Conservation (phyloP, 208 protist genomes). For the Angomonas ambiguus region DNA sequence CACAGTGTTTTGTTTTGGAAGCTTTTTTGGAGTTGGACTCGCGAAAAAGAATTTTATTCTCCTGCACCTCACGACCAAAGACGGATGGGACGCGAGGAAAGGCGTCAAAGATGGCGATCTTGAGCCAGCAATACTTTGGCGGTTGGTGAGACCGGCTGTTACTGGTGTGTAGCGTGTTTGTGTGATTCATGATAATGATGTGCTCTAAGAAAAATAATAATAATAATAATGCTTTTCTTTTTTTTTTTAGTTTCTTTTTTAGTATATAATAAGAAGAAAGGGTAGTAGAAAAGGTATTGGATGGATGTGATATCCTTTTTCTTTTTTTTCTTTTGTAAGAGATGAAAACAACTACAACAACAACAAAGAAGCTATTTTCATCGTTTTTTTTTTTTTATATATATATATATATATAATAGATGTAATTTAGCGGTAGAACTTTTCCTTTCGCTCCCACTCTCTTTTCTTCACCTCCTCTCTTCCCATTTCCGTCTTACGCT, state of each 20-base stretch:
- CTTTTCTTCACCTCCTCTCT: too few species aligned
- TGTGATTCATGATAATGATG: background rate
- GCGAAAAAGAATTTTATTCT: constrained; percentile 27
- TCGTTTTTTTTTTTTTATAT: too few species aligned
- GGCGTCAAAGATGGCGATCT: constrained; percentile 52
- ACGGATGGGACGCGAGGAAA: constrained; percentile 72
- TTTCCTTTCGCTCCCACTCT: too few species aligned
- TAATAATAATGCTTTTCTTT: background rate
- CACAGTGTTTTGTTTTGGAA: background rate
- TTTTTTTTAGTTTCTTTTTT: background rate
- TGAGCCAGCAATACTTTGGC: constrained; percentile 65
- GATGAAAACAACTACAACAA: background rate
- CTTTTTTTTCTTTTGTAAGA: constrained; percentile 1
- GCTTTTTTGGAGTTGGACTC: constrained; percentile 27
- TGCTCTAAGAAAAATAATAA: background rate
- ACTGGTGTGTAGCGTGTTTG: constrained; percentile 4
- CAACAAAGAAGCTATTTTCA: background rate
- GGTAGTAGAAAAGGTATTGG: background rate
- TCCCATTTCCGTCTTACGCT: too few species aligned
- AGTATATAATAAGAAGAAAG: constrained; percentile 3
- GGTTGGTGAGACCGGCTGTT: constrained; percentile 20
- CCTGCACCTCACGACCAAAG: constrained; percentile 53
- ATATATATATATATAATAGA: constrained; percentile 4
- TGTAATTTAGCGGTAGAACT: too few species aligned
- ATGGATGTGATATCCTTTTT: background rate